These are phyloP conservation scores for Cucumis cinereus DNA, from an alignment of 306 rosid genomes.

Conservation along the genomic window DNA sequence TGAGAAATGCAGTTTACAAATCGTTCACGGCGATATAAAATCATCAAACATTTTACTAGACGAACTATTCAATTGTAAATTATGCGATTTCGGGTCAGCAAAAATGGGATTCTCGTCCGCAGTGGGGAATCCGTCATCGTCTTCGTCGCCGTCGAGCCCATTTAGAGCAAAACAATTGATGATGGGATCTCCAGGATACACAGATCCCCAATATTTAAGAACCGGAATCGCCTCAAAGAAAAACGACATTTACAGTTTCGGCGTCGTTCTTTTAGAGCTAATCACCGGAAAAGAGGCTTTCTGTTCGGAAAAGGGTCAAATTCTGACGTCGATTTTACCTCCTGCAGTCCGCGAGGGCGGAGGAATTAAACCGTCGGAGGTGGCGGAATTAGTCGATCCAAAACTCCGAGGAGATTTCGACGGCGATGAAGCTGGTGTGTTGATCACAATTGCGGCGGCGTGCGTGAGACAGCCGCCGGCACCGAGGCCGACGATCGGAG, in stretches of 20 bases:
- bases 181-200: constrained; percentile 49
- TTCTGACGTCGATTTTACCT: constrained; percentile 12
- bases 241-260: constrained; percentile 39
- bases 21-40: constrained; percentile 40
- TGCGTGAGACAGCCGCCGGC: constrained; percentile 28
- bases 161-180: constrained; percentile 14
- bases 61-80: constrained; percentile 20
- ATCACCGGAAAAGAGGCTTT: constrained; percentile 32
- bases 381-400: constrained; percentile 17
- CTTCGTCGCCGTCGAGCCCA: constrained; percentile 3
- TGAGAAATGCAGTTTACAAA: constrained; percentile 23
- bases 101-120: constrained; percentile 38
- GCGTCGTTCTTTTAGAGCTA: constrained; percentile 27
- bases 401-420: constrained; percentile 18
- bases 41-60: constrained; percentile 34
- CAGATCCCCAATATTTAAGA: constrained; percentile 36
- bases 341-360: neutral
- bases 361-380: neutral
- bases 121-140: neutral
- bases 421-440: constrained; percentile 17
- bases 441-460: constrained; percentile 17
- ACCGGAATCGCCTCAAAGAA: constrained; percentile 47
- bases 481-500: constrained; percentile 23
- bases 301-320: constrained; percentile 17
- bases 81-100: constrained; percentile 43